phyloP scores from a whole-genome alignment of 148 eudicot genomes.

The Rhododendron ferrugineum region DNA sequence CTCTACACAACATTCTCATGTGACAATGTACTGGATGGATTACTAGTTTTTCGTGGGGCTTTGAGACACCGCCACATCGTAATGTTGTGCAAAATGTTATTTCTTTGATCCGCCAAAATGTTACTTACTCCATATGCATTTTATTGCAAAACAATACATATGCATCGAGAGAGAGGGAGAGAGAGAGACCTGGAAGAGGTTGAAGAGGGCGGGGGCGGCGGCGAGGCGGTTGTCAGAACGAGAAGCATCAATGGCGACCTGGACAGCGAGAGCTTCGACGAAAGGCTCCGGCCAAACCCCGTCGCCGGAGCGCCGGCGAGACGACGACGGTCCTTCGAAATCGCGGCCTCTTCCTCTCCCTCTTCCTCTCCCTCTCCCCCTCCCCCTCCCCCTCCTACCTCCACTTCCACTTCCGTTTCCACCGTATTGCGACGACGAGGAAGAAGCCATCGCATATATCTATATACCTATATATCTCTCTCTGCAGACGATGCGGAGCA shows the following conservation, averaged over 20 bases:
- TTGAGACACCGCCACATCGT: no score
- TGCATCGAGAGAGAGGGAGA: neutral
- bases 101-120: no score
- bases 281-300: slow-evolving; percentile 90
- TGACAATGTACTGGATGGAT: no score
- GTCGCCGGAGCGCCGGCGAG: slow-evolving; percentile 24
- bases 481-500: neutral
- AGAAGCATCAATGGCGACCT: slow-evolving; percentile 58
- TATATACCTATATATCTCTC: neutral
- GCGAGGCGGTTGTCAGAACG: slow-evolving; percentile 46
- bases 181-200: slow-evolving; percentile 59
- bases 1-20: no score
- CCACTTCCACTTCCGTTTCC: slow-evolving; percentile 6
- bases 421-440: neutral
- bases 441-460: neutral
- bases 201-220: slow-evolving; percentile 59
- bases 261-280: slow-evolving; percentile 62
- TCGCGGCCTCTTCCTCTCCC: slow-evolving; percentile 15
- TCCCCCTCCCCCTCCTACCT: slow-evolving; percentile 5
- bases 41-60: no score
- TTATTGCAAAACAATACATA: no score
- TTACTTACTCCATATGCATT: no score
- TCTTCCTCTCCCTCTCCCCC: slow-evolving; percentile 5
- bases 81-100: no score
- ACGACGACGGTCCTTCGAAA: slow-evolving; percentile 41